Percentiles rank a stretch among this genome's conserved stretches.
Conservation (phyloP, 108 stramenopile species). For the Stephanodiscus triporus region DNA sequence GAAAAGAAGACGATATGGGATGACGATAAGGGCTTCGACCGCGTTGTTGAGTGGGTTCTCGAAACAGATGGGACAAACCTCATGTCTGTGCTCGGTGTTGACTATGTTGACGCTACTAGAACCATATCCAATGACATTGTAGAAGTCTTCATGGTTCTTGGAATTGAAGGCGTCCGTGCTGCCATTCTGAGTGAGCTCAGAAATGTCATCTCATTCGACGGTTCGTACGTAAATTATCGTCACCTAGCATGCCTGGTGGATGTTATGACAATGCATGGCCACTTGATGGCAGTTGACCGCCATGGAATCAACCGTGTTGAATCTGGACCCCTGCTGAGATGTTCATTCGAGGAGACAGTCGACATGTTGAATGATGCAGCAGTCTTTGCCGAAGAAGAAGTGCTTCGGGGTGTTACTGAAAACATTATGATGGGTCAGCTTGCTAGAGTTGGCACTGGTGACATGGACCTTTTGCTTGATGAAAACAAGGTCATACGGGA, state of each 20-base stretch:
- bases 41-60: constrained; percentile 90
- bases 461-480: constrained; percentile 94
- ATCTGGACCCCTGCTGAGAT: constrained; percentile 92
- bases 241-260: constrained; percentile 97
- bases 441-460: constrained; percentile 93
- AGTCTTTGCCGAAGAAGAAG: constrained; percentile 91
- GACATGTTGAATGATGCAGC: constrained; percentile 99
- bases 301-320: constrained; percentile 99
- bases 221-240: constrained; percentile 98
- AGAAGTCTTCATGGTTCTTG: constrained; percentile 94
- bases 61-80: constrained; percentile 98
- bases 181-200: constrained; percentile 85
- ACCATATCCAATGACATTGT: constrained; percentile 96
- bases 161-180: constrained; percentile 96
- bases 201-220: constrained; percentile 94
- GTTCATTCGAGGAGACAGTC: constrained; percentile 99
- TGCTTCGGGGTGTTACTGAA: constrained; percentile 95
- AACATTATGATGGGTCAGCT: constrained; percentile 99
- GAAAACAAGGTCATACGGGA: constrained; percentile 91
- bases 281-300: constrained; percentile 96
- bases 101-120: constrained; percentile 92
- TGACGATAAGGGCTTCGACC: constrained; percentile 84
- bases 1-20: constrained; percentile 88
- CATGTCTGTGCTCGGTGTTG: constrained; percentile 90
- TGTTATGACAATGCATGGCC: constrained; percentile 98